These are phyloP conservation scores for Brassica carinata DNA, from an alignment of 345 rosid genomes.

Conservation along the genomic window DNA sequence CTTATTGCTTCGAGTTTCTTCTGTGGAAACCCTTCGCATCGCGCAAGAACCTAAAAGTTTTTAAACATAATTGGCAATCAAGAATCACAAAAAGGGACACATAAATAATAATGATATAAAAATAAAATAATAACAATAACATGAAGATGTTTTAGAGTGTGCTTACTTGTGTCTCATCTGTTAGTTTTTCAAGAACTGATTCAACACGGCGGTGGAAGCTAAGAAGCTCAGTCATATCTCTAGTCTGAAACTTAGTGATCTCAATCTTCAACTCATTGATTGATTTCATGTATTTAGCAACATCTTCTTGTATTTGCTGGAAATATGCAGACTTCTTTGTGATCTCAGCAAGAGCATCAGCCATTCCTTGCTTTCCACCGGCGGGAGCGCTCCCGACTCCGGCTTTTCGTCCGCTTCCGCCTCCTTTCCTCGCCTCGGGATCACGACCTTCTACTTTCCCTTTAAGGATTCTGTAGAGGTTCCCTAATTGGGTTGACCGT, in stretches of 20 bases:
- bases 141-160: not conserved
- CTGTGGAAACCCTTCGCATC: slow-evolving; percentile 88
- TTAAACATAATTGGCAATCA: not conserved
- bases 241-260: slow-evolving; percentile 65
- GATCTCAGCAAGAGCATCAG: slow-evolving; percentile 96
- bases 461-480: slow-evolving; percentile 68
- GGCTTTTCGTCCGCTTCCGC: slow-evolving; percentile 45
- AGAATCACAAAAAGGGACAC: slow-evolving; percentile 5
- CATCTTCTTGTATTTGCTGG: slow-evolving; percentile 86
- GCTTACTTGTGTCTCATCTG: slow-evolving; percentile 86
- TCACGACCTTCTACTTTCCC: slow-evolving; percentile 76
- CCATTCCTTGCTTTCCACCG: slow-evolving; percentile 90
- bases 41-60: slow-evolving; percentile 67
- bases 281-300: slow-evolving; percentile 56
- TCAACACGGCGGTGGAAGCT: slow-evolving; percentile 76
- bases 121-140: not conserved
- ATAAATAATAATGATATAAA: not conserved
- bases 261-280: slow-evolving; percentile 57
- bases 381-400: slow-evolving; percentile 25
- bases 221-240: slow-evolving; percentile 74
- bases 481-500: slow-evolving; percentile 79
- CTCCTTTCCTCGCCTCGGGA: slow-evolving; percentile 39
- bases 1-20: slow-evolving; percentile 86
- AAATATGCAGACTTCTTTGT: slow-evolving; percentile 94
- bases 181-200: slow-evolving; percentile 75